These are phyloP conservation scores for Rutstroemia sp. DNA, from an alignment of 2,329 filamentous ascomycete genomes.

Conservation along the genomic window DNA sequence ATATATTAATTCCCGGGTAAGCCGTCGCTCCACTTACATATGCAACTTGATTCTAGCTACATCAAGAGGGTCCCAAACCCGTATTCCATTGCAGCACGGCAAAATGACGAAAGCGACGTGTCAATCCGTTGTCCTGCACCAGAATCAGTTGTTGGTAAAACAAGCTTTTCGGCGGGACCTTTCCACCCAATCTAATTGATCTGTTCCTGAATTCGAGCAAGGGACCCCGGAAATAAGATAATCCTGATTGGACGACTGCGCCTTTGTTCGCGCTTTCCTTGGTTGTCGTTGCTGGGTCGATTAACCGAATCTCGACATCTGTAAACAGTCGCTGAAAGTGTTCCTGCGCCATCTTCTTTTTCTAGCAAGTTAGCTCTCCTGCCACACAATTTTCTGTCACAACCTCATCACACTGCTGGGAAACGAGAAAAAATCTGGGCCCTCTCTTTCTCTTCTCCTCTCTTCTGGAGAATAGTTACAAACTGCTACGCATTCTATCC, in stretches of 20 bases:
- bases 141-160: no score
- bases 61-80: no score
- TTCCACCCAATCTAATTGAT: background rate
- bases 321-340: slow-evolving; percentile 5
- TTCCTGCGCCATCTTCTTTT: slow-evolving; percentile 9
- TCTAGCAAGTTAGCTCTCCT: slow-evolving; percentile 1
- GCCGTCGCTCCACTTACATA: no score
- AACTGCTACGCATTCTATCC: slow-evolving; percentile 2
- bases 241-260: background rate
- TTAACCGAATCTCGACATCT: background rate
- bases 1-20: no score
- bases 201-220: background rate
- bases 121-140: no score
- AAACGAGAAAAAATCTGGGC: slow-evolving; percentile 1
- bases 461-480: background rate
- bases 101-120: no score
- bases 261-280: background rate
- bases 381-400: slow-evolving; percentile 4
- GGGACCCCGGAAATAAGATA: background rate
- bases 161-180: no score
- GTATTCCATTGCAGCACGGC: no score
- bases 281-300: background rate
- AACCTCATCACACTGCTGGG: background rate
- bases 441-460: background rate
- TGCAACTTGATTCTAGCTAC: no score